Conservation (phyloP, 2,329 filamentous ascomycete genomes). For the Cladosporium sp. region DNA sequence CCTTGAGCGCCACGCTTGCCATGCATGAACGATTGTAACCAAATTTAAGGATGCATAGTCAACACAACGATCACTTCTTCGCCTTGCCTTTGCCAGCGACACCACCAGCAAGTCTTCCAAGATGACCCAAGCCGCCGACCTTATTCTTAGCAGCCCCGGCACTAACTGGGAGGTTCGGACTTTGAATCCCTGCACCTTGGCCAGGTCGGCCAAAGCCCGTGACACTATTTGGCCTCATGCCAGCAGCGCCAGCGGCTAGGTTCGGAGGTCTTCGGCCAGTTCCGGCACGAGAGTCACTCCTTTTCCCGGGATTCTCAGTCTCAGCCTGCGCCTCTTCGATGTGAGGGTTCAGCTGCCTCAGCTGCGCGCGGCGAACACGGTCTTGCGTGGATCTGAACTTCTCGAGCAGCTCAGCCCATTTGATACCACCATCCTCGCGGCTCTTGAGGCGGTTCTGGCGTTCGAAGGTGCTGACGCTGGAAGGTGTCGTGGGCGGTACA, state of each 20-base stretch:
- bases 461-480: slow-evolving; percentile 48
- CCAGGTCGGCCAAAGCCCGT: slow-evolving; percentile 15
- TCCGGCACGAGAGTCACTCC: neutral
- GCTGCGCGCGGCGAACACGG: slow-evolving; percentile 71
- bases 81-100: slow-evolving; percentile 19
- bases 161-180: neutral
- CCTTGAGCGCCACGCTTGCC: slow-evolving; percentile 15
- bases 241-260: slow-evolving; percentile 17
- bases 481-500: slow-evolving; percentile 37
- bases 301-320: slow-evolving; percentile 1
- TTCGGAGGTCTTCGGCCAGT: neutral
- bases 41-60: neutral
- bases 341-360: slow-evolving; percentile 28
- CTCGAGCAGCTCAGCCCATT: slow-evolving; percentile 89
- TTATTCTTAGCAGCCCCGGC: slow-evolving; percentile 2
- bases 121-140: slow-evolving; percentile 1
- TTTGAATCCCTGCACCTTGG: neutral
- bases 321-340: slow-evolving; percentile 19
- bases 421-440: slow-evolving; percentile 71
- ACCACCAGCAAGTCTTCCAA: slow-evolving; percentile 12
- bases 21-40: neutral
- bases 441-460: slow-evolving; percentile 73
- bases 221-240: slow-evolving; percentile 21
- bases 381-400: slow-evolving; percentile 94
- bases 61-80: slow-evolving; percentile 15